Evolutionary conservation across 805 yeast genomes (phyloP), one percentile per base, ranked within the genome.

Genomic region (Yarrowia deformans): DNA sequence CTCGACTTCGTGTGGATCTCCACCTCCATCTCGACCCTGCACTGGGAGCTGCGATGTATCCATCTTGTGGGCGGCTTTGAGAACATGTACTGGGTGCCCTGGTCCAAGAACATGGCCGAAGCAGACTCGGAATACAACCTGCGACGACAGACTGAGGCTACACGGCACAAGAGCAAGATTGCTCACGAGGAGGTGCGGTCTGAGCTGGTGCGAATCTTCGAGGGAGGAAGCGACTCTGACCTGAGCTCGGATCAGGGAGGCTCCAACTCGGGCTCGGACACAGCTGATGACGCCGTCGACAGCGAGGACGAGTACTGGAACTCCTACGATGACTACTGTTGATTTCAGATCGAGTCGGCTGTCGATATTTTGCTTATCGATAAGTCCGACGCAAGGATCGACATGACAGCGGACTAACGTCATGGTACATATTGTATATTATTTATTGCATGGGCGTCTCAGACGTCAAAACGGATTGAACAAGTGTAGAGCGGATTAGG

Each of bases 1-100:
- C 66, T 72, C 18, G 72, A 69, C 37, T 70, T 74, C 37, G 63
- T 74, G n/a, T 73, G 74, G 74, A 75, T 72, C 46, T 73, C 74
- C 13, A 56, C 60, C n/a, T 66, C 72, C 6, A 72, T 73, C 10
- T 34, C 50, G 8, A 35, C 45, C 29, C 70, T 58, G 7, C 69
- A 63, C 46, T 72, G 74, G 72, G 68, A 61, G 37, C 70, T 73
- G 50, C 46, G 63, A 34, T 54, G 71, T 3, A 69, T 73, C 34
- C 67, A 70, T 42, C 69, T 74, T 39, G 50, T 50, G 18, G 74
- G 71, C n/a, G 75, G 74, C 50, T 70, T 70, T 48, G 75, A 74
- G 18, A 71, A 69, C 32, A 55, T 66, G 39, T 72, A 72, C 63
- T 72, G 74, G 73, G 67, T 61, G 10, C 71, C 70, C 14, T 74